Conservation (phyloP, 78 protist species). For the Cavenderia fasciculata region DNA sequence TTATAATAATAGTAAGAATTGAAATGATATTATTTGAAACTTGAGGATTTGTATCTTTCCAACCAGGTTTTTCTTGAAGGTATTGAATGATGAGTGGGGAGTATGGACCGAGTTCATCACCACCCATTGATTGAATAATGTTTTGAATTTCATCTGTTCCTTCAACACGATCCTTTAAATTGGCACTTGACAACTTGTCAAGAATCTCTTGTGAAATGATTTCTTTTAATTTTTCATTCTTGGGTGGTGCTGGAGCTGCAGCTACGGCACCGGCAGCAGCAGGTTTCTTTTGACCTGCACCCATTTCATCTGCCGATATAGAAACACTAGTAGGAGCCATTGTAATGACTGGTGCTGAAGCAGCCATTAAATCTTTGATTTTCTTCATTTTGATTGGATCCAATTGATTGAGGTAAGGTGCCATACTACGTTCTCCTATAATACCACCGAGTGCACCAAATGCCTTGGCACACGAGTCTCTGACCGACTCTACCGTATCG, state of each 20-base stretch:
- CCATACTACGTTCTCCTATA: slow-evolving; percentile 77
- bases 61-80: slow-evolving; percentile 64
- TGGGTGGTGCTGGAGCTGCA: neutral
- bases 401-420: slow-evolving; percentile 53
- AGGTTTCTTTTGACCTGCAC: neutral
- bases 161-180: slow-evolving; percentile 47
- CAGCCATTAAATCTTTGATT: slow-evolving; percentile 67
- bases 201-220: neutral
- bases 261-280: neutral
- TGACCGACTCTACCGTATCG: slow-evolving; percentile 39
- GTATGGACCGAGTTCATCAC: neutral
- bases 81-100: neutral
- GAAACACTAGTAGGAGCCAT: neutral
- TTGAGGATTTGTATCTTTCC: slow-evolving; percentile 66
- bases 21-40: slow-evolving; percentile 4
- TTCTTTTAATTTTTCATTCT: neutral
- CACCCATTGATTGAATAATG: neutral
- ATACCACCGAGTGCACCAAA: slow-evolving; percentile 59
- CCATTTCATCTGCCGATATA: neutral
- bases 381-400: slow-evolving; percentile 77
- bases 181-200: neutral
- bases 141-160: slow-evolving; percentile 4
- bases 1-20: neutral
- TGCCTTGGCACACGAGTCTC: slow-evolving; percentile 54
- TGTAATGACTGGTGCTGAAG: neutral